Conservation (phyloP, 192 early-diverging fungal genomes). For the Backusella liffmaniae region DNA sequence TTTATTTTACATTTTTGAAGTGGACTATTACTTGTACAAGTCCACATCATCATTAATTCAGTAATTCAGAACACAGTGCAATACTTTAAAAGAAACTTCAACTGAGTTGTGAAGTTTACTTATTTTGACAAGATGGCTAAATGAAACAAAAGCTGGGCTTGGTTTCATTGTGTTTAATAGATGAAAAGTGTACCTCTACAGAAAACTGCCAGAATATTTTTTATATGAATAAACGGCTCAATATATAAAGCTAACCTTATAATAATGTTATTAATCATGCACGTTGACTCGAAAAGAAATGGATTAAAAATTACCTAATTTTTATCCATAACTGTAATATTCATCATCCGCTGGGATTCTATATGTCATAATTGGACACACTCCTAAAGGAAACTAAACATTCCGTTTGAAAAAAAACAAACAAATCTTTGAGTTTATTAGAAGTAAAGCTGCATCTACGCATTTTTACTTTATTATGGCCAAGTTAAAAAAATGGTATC, state of each 20-base stretch:
- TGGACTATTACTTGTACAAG: background rate
- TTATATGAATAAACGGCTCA: no score
- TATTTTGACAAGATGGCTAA: no score
- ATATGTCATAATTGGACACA: background rate
- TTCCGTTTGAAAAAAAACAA: no score
- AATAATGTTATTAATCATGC: background rate
- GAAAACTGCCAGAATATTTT: no score
- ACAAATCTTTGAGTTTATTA: background rate
- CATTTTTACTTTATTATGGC: background rate
- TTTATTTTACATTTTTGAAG: background rate
- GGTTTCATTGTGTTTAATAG: no score
- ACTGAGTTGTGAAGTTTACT: no score
- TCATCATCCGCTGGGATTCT: no score
- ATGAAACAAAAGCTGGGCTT: no score
- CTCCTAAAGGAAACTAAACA: no score
- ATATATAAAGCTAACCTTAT: background rate
- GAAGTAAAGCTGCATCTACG: background rate
- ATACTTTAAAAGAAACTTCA: background rate
- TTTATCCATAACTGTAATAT: background rate
- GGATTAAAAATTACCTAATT: background rate
- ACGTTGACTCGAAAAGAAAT: background rate
- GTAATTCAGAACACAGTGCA: background rate
- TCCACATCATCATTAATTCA: background rate
- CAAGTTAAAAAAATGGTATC: background rate
- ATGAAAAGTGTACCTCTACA: no score